Conservation (phyloP, 2,329 filamentous ascomycete species). For the Xylaria polymorpha region DNA sequence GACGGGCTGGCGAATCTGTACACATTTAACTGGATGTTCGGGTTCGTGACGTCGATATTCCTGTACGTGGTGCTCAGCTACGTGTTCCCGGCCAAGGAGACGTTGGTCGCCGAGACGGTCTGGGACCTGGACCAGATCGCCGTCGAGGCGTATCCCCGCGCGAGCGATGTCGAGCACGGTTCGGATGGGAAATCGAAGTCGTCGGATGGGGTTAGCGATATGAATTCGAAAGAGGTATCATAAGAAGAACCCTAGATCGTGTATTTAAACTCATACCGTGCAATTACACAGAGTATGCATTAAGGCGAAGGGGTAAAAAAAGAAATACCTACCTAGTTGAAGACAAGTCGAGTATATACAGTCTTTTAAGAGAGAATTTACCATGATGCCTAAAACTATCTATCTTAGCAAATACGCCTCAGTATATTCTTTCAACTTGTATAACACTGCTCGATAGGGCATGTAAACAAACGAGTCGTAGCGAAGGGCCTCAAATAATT, state of each 20-base stretch:
- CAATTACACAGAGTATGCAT: background rate
- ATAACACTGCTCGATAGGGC: background rate
- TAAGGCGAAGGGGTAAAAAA: background rate
- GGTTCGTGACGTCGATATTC: conserved; percentile 66
- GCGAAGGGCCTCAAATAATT: too few species aligned
- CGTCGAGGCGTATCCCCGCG: conserved; percentile 41
- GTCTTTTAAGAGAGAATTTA: background rate
- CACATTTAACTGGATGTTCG: conserved; percentile 74
- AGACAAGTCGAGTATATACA: background rate
- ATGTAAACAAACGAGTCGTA: background rate
- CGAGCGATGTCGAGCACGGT: conserved; percentile 36
- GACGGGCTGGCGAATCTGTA: conserved; percentile 66
- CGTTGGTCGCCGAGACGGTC: conserved; percentile 57
- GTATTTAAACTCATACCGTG: background rate
- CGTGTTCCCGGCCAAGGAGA: conserved; percentile 61
- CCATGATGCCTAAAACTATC: background rate
- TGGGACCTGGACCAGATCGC: conserved; percentile 50
- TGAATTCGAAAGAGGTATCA: background rate
- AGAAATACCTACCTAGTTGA: background rate
- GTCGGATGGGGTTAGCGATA: conserved; percentile 6
- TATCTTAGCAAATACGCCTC: background rate
- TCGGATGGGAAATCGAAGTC: conserved; percentile 15
- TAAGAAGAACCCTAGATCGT: too few species aligned
- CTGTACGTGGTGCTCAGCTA: conserved; percentile 65
- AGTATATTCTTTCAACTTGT: background rate